Evolutionary conservation across 179 eudicot species (phyloP).

Genomic region (Beta macrorhiza): DNA sequence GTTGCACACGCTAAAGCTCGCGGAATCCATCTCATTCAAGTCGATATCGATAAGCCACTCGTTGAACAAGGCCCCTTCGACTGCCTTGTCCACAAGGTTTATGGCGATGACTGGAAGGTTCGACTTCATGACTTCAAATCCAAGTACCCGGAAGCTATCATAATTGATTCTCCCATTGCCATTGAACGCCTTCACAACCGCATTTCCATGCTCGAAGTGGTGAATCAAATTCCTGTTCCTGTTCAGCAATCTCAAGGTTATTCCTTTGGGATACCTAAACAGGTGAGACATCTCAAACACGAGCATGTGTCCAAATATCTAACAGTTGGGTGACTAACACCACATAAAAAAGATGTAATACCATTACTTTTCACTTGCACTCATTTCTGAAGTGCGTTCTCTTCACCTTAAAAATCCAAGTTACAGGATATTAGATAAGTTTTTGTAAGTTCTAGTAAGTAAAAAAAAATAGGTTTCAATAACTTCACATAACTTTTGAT

Average conservation of each 20-base stretch:
- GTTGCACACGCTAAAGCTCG: conserved; percentile 35
- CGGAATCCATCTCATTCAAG: conserved; percentile 48
- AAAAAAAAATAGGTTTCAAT: no score
- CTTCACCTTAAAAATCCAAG: no score
- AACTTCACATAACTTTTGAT: no score
- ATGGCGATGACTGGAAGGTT: conserved; percentile 44
- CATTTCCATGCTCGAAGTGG: conserved; percentile 55
- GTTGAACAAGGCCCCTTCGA: conserved; percentile 53
- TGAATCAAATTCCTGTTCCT: conserved; percentile 27
- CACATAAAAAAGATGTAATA: background rate
- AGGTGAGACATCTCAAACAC: background rate
- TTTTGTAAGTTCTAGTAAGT: no score
- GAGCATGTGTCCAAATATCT: no score
- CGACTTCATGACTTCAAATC: conserved; percentile 30
- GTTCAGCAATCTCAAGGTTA: conserved; percentile 1
- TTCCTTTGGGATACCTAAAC: conserved; percentile 15
- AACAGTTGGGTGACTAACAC: no score
- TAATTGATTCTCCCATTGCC: conserved; percentile 46
- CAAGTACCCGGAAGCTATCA: conserved; percentile 35
- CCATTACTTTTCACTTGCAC: background rate
- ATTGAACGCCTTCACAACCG: conserved; percentile 54
- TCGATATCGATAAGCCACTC: conserved; percentile 39
- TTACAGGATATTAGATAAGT: no score
- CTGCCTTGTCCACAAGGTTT: conserved; percentile 55
- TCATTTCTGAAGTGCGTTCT: no score